Evolutionary conservation across 768 basidiomycete genomes (phyloP).

Genomic region (Lentinula edodes): DNA sequence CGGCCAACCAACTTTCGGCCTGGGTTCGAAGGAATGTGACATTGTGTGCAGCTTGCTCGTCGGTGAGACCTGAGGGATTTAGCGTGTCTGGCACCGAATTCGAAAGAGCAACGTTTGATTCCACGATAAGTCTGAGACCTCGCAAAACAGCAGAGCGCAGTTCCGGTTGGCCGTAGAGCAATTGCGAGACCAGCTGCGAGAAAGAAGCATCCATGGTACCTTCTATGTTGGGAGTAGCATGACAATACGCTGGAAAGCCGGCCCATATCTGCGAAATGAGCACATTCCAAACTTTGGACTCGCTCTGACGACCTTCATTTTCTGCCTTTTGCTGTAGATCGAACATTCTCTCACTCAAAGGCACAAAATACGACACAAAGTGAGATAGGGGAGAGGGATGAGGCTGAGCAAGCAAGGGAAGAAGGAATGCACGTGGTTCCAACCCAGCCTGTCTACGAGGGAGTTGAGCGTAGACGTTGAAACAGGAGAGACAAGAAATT

Average conservation of each 20-base stretch:
- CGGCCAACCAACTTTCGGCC: constrained; percentile 89
- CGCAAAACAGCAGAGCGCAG: constrained; percentile 79
- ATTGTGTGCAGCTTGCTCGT: constrained; percentile 59
- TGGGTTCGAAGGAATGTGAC: constrained; percentile 69
- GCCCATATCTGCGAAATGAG: constrained; percentile 92
- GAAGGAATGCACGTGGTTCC: constrained; percentile 86
- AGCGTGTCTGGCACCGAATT: constrained; percentile 27
- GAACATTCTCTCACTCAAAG: constrained; percentile 91
- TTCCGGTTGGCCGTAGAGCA: constrained; percentile 86
- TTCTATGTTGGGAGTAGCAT: constrained; percentile 68
- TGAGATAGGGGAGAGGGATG: constrained; percentile 79
- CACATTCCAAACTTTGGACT: constrained; percentile 95
- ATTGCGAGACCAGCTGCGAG: constrained; percentile 84
- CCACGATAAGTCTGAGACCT: constrained; percentile 76
- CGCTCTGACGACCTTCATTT: constrained; percentile 63
- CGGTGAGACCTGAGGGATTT: constrained; percentile 35
- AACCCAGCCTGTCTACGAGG: constrained; percentile 53
- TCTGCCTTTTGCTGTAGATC: constrained; percentile 80
- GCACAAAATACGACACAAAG: constrained; percentile 89
- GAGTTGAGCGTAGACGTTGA: neutral
- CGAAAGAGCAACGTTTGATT: constrained; percentile 62
- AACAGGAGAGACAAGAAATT: constrained; percentile 21
- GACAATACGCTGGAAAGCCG: constrained; percentile 88
- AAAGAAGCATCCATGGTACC: constrained; percentile 72
- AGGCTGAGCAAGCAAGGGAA: constrained; percentile 78